Percentiles rank a stretch among this genome's conserved stretches.
These are phyloP conservation scores for Hirschioporus abietinus DNA, from an alignment of 768 basidiomycete species.

Conservation along the genomic window DNA sequence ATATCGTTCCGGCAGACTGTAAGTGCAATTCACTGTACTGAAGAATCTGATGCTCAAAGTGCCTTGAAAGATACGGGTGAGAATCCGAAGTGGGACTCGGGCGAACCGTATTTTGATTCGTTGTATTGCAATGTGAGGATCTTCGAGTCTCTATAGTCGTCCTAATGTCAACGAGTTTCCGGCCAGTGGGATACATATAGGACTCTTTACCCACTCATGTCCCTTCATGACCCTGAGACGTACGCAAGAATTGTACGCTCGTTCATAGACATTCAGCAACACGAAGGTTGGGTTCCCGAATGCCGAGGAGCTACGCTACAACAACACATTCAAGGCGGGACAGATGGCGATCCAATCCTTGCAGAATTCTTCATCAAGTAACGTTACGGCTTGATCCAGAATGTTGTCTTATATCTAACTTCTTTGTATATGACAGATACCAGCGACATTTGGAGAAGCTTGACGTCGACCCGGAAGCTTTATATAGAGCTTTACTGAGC, in stretches of 20 bases:
- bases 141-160: not conserved
- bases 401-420: not conserved
- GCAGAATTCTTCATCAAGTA: conserved; percentile 9
- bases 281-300: conserved; percentile 9
- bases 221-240: conserved; percentile 7
- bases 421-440: not conserved
- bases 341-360: conserved; percentile 8
- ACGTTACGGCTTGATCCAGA: not conserved
- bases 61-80: conserved; percentile 8
- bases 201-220: conserved; percentile 8
- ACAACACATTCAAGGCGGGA: conserved; percentile 9
- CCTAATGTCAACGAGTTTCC: not conserved
- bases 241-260: conserved; percentile 4
- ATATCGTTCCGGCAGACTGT: conserved; percentile 12
- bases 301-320: conserved; percentile 9
- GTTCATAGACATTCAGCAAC: conserved; percentile 8
- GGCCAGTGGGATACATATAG: conserved; percentile 8
- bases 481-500: conserved; percentile 5
- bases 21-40: not conserved
- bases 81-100: conserved; percentile 6
- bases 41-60: not conserved
- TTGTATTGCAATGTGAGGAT: conserved; percentile 10
- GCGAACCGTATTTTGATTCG: conserved; percentile 10
- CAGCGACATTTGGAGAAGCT: conserved; percentile 1
- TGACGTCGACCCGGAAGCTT: not conserved